Conservation (phyloP, 202 grass and related monocot genomes). For the Hordeum pubiflorum region DNA sequence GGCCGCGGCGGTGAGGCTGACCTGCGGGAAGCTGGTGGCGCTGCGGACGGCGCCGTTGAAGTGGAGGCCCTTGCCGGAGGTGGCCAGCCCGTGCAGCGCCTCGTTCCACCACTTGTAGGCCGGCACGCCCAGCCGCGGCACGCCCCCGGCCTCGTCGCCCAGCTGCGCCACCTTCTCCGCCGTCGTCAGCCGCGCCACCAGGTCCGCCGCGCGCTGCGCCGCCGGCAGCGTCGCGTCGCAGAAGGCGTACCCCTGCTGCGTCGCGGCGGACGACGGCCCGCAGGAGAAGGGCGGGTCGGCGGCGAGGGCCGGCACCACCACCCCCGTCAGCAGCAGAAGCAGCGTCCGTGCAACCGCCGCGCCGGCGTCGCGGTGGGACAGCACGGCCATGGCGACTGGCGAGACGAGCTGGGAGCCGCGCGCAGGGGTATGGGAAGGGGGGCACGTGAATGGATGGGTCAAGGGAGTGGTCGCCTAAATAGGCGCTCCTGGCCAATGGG, state of each 20-base stretch:
- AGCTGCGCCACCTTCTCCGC: slow-evolving; percentile 57
- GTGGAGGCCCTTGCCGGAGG: slow-evolving; percentile 49
- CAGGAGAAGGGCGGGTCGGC: slow-evolving; percentile 39
- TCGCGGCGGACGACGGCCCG: neutral
- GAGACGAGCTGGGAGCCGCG: neutral
- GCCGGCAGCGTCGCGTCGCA: slow-evolving; percentile 32
- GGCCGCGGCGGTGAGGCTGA: slow-evolving; percentile 60
- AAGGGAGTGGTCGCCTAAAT: neutral
- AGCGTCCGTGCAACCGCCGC: neutral
- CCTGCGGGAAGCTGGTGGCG: slow-evolving; percentile 77
- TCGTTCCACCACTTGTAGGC: slow-evolving; percentile 76
- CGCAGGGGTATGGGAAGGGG: neutral
- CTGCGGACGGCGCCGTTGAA: slow-evolving; percentile 31
- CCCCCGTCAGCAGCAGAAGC: neutral
- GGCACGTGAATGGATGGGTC: neutral
- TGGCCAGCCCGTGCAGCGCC: slow-evolving; percentile 59
- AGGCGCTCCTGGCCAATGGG: neutral
- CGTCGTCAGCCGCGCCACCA: slow-evolving; percentile 38
- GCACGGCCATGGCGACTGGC: neutral
- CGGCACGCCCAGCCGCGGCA: slow-evolving; percentile 51
- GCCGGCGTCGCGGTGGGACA: neutral
- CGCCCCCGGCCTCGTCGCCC: slow-evolving; percentile 28
- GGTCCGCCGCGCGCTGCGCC: slow-evolving; percentile 35
- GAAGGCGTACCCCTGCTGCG: slow-evolving; percentile 22
- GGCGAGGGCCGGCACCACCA: neutral